Conservation (phyloP, 805 yeast genomes). For the Clavispora vitiphila region DNA sequence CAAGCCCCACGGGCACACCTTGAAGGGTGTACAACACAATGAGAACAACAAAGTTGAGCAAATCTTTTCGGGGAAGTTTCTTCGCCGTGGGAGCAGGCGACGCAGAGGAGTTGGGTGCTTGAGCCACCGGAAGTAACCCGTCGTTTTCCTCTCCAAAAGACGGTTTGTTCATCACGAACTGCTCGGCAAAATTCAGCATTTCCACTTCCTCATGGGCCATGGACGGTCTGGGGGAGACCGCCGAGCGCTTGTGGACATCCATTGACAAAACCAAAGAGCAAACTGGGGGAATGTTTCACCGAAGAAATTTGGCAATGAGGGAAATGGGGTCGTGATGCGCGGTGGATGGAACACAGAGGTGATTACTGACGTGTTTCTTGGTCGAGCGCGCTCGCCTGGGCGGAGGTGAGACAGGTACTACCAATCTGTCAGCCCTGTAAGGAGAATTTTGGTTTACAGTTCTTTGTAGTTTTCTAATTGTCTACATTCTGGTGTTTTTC, state of each 20-base stretch:
- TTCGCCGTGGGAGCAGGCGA: background rate
- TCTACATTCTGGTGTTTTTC: too few species aligned
- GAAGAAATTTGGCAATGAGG: too few species aligned
- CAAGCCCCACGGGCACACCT: constrained; percentile 96
- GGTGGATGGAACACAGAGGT: too few species aligned
- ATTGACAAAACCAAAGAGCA: constrained; percentile 2
- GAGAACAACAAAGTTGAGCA: constrained; percentile 50
- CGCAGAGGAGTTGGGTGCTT: background rate
- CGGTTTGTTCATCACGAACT: constrained; percentile 8
- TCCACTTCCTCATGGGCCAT: background rate
- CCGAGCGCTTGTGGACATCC: constrained; percentile 14
- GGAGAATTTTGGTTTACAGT: too few species aligned
- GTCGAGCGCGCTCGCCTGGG: too few species aligned
- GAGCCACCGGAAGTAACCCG: constrained; percentile 29
- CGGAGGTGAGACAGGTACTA: too few species aligned
- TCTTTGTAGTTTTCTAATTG: too few species aligned
- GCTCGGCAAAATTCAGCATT: background rate
- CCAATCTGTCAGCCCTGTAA: too few species aligned
- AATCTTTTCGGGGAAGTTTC: constrained; percentile 10
- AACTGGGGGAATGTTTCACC: too few species aligned
- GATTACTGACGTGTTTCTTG: too few species aligned
- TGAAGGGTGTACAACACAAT: constrained; percentile 77
- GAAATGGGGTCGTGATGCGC: too few species aligned
- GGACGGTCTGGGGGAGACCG: background rate
- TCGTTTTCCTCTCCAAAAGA: constrained; percentile 30